phyloP scores from a whole-genome alignment of 129 eudicot genomes.

The Solidago caesia region DNA sequence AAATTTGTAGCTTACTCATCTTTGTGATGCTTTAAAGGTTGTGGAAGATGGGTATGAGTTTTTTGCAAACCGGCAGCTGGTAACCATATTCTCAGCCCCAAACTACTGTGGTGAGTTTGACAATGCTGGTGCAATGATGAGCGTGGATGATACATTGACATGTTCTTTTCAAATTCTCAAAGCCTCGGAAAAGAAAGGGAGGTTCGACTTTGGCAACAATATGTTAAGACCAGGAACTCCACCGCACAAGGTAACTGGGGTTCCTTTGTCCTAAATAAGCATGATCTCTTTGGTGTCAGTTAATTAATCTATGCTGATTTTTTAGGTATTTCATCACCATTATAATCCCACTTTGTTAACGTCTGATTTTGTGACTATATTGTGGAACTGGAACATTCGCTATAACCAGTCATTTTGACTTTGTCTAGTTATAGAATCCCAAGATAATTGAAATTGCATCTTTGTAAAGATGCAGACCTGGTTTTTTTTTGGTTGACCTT shows the following conservation, averaged over 20 bases:
- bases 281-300: neutral
- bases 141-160: slow-evolving; percentile 60
- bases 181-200: slow-evolving; percentile 64
- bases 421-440: neutral
- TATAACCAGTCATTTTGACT: neutral
- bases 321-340: slow-evolving; percentile 7
- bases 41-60: slow-evolving; percentile 74
- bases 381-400: neutral
- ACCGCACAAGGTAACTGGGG: slow-evolving; percentile 50
- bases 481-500: neutral
- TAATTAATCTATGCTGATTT: neutral
- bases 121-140: slow-evolving; percentile 73
- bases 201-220: slow-evolving; percentile 54
- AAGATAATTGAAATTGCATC: neutral
- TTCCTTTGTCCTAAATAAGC: neutral
- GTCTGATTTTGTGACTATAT: neutral
- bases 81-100: slow-evolving; percentile 65
- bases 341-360: neutral
- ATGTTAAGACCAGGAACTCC: slow-evolving; percentile 73
- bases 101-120: slow-evolving; percentile 72
- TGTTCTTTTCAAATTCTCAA: slow-evolving; percentile 65
- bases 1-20: slow-evolving; percentile 6
- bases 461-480: too few species aligned
- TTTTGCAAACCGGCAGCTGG: slow-evolving; percentile 64
- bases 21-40: slow-evolving; percentile 38